phyloP scores from a whole-genome alignment of 352 stramenopile genomes.

The Peronosclerospora sorghi region DNA sequence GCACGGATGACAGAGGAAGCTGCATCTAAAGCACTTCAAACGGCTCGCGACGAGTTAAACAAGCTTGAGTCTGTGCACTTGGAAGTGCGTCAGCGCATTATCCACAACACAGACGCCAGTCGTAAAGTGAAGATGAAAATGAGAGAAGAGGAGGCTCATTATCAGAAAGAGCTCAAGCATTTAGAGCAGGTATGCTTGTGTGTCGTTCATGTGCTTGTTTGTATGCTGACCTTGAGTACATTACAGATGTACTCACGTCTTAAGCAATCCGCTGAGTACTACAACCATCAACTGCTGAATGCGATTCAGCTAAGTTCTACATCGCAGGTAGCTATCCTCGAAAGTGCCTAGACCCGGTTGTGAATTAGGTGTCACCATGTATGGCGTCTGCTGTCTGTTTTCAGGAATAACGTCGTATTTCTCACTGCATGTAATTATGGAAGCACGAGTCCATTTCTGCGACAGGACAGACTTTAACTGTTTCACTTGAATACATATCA shows the following conservation, averaged over 20 bases:
- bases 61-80: constrained; percentile 40
- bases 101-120: constrained; percentile 30
- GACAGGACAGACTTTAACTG: too few relatives aligned
- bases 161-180: constrained; percentile 52
- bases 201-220: background rate
- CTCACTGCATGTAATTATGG: too few relatives aligned
- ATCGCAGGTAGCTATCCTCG: background rate
- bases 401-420: too few relatives aligned
- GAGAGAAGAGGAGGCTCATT: constrained; percentile 51
- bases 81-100: constrained; percentile 44
- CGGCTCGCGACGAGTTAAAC: constrained; percentile 38
- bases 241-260: constrained; percentile 57
- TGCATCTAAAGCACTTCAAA: constrained; percentile 39
- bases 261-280: constrained; percentile 47
- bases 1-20: constrained; percentile 48
- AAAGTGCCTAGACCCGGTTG: background rate
- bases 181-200: constrained; percentile 38
- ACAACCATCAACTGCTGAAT: constrained; percentile 54
- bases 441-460: too few relatives aligned
- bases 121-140: constrained; percentile 58
- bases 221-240: constrained; percentile 2
- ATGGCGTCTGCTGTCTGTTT: too few relatives aligned
- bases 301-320: constrained; percentile 29
- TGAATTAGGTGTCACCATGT: background rate
- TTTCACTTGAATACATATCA: background rate